Base-by-base conservation (phyloP, 768 basidiomycete species). In the Amanita molliuscula region DNA sequence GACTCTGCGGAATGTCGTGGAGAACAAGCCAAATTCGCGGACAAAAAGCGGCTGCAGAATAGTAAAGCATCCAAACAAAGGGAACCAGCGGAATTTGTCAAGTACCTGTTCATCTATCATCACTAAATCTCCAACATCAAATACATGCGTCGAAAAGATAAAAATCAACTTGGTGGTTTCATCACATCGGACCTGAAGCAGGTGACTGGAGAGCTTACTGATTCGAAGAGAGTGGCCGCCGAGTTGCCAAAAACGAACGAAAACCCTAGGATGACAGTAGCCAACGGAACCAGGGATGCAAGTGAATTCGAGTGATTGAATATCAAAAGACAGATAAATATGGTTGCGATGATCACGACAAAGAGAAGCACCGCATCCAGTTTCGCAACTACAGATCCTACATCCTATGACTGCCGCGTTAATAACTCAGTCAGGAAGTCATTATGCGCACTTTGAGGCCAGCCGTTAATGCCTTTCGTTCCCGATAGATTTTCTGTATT, bases 241-340 rank as follows among this genome's bases (percentile, higher is more conserved):
- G 87, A 85, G 62, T 88, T 78, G 2, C 88, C 87, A 53, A 90
- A 90, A 52, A 90, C 78, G 68, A 90, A 90, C 10, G 84, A 88
- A 60, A 90, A 88, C 3, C 87, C 88, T 40, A 89, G 77, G 53
- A 88, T 77, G 55, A 88, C 77, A 1, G 87, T 86, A 2, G 85
- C 86, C 33, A 89, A 72, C 8, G 86, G 88, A 10, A 88, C 84
- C 29, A 90, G 73, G 0, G 86, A 88, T 8, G 78, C 70, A 25
- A 89, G 56, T 0, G 86, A 84, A 53, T 85, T 70, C 31, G 63
- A 66, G 15, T 71, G 73, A 56, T 84, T 81, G 73, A 90, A 87
- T 55, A 89, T 84, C 53, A 90, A 77, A 51, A 89, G 65, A 58
- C 76, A 84, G 38, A 82, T 67, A 59, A 89, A 89, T 40, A 82